Percentiles rank a stretch among this genome's conserved stretches.
Conservation (phyloP, 805 yeast genomes). For the Teunomyces gatunensis region DNA sequence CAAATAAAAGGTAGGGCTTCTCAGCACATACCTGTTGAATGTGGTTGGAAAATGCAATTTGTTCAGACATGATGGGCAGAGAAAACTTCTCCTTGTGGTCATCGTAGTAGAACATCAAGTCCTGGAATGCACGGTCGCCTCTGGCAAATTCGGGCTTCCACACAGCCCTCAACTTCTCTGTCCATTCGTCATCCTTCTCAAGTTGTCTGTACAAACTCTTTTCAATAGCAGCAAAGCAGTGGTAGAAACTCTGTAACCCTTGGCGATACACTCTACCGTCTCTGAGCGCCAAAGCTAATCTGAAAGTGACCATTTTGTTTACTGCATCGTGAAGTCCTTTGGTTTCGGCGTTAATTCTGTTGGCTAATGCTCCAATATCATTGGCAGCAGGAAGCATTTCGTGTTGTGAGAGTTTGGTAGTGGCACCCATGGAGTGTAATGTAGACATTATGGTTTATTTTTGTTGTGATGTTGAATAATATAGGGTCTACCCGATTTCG, state of each 20-base stretch:
- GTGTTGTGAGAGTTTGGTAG: slow-evolving; percentile 33
- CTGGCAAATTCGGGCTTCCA: slow-evolving; percentile 75
- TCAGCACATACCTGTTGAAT: slow-evolving; percentile 51
- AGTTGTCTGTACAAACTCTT: slow-evolving; percentile 47
- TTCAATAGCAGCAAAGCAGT: slow-evolving; percentile 66
- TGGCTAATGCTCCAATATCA: slow-evolving; percentile 82
- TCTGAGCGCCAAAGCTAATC: slow-evolving; percentile 71
- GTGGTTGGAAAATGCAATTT: slow-evolving; percentile 61
- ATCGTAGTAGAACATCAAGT: slow-evolving; percentile 65
- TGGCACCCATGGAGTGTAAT: slow-evolving; percentile 17
- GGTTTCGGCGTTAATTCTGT: slow-evolving; percentile 74
- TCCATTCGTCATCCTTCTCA: slow-evolving; percentile 31
- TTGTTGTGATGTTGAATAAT: neutral
- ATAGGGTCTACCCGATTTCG: neutral
- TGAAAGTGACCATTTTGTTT: slow-evolving; percentile 64
- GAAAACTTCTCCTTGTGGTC: slow-evolving; percentile 54
- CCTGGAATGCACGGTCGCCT: slow-evolving; percentile 52
- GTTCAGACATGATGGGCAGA: slow-evolving; percentile 56
- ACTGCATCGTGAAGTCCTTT: slow-evolving; percentile 64
- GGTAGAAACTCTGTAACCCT: slow-evolving; percentile 72
- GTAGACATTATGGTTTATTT: neutral
- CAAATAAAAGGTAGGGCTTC: slow-evolving; percentile 70
- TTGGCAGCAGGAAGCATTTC: slow-evolving; percentile 72
- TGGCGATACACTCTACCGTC: slow-evolving; percentile 78
- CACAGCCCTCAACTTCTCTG: slow-evolving; percentile 52